These are phyloP conservation scores for Mikania micrantha DNA, from an alignment of 129 eudicot species.

Conservation along the genomic window DNA sequence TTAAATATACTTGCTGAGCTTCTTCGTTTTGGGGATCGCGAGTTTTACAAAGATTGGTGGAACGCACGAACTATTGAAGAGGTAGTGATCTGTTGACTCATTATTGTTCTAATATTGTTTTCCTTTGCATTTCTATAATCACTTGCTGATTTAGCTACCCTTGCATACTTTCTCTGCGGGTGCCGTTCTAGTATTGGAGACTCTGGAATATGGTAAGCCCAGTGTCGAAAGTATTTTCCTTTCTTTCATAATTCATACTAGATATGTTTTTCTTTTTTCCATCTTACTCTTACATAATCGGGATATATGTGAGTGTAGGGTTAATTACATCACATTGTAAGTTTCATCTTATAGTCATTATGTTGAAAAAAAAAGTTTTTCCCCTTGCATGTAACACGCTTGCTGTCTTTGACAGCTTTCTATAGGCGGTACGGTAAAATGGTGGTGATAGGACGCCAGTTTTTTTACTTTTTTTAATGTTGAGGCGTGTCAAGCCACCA, in stretches of 20 bases:
- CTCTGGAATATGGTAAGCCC: conserved; percentile 94
- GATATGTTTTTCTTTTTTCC: background rate
- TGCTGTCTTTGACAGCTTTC: background rate
- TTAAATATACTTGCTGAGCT: conserved; percentile 97
- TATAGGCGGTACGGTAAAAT: background rate
- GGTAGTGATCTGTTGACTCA: conserved; percentile 32
- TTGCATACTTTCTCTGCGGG: conserved; percentile 9
- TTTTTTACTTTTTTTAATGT: too few species aligned
- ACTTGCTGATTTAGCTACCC: conserved; percentile 1
- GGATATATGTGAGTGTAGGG: background rate
- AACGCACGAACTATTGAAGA: conserved; percentile 92
- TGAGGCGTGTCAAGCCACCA: background rate
- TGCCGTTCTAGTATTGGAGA: conserved; percentile 85
- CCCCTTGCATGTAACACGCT: background rate
- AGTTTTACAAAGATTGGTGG: conserved; percentile 99
- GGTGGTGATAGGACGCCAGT: background rate
- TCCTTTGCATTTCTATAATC: conserved; percentile 19
- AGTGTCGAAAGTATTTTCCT: background rate
- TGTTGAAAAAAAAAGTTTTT: background rate
- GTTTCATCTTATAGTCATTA: background rate
- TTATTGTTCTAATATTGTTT: background rate
- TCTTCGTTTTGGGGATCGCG: conserved; percentile 94
- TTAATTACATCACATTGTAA: background rate
- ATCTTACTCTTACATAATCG: background rate
- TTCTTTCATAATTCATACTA: background rate